These are phyloP conservation scores for Cystofilobasidium bisporidii DNA, from an alignment of 768 basidiomycete genomes.

Conservation along the genomic window DNA sequence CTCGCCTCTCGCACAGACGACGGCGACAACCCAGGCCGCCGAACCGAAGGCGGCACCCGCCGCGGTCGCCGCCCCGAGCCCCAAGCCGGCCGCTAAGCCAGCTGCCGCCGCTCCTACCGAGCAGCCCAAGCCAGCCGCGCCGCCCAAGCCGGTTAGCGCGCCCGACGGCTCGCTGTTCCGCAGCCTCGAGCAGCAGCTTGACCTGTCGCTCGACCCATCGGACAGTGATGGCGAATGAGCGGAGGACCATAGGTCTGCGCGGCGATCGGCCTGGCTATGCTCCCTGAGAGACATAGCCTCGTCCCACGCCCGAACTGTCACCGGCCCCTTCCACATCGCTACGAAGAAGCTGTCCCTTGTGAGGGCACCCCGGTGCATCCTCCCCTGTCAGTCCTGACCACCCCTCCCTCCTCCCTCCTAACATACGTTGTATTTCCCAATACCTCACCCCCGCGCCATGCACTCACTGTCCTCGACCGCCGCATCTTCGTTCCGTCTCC, in stretches of 20 bases:
- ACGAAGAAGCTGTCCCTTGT: too few species aligned
- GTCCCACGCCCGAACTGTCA: too few species aligned
- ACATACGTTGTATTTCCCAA: too few species aligned
- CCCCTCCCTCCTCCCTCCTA: too few species aligned
- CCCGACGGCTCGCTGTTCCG: conserved; percentile 7
- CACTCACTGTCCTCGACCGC: too few species aligned
- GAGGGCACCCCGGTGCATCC: too few species aligned
- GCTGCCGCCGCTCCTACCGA: neutral
- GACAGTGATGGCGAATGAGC: neutral
- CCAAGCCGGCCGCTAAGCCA: neutral
- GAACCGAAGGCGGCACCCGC: neutral
- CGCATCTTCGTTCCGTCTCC: too few species aligned
- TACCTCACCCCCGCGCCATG: too few species aligned
- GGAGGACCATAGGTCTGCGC: neutral
- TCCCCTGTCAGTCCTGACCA: too few species aligned
- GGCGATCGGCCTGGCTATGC: too few species aligned
- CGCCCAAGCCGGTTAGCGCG: neutral
- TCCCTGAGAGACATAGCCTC: too few species aligned
- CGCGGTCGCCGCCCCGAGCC: neutral
- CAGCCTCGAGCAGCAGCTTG: conserved; percentile 4
- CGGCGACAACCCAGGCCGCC: conserved; percentile 15
- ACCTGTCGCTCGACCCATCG: neutral
- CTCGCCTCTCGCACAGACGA: neutral
- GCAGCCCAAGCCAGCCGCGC: neutral
- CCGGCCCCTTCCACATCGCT: too few species aligned